phyloP scores from a whole-genome alignment of 2,329 filamentous ascomycete species.

The Eutypa lata region DNA sequence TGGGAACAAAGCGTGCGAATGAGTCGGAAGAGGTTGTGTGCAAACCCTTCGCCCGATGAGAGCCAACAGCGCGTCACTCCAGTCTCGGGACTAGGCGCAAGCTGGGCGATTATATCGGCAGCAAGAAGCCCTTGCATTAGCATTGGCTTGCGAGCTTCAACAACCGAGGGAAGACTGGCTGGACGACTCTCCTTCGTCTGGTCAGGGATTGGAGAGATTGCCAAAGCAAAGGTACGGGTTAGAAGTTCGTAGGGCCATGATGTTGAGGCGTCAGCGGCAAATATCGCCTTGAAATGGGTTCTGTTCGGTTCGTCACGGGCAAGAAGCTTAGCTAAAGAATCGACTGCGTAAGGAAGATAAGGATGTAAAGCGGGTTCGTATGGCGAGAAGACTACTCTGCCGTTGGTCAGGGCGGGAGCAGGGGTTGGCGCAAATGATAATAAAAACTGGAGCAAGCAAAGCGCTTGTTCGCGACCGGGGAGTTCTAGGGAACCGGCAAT shows the following conservation, averaged over 20 bases:
- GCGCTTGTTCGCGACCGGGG: constrained; percentile 80
- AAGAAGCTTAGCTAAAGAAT: constrained; percentile 85
- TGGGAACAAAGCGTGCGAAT: constrained; percentile 68
- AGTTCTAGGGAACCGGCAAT: constrained; percentile 77
- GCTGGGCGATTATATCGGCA: constrained; percentile 79
- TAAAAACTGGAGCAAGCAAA: constrained; percentile 83
- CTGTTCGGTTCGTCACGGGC: constrained; percentile 93
- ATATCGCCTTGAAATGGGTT: constrained; percentile 77
- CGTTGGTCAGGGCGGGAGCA: constrained; percentile 54
- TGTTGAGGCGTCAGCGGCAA: constrained; percentile 66
- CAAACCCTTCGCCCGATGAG: constrained; percentile 78
- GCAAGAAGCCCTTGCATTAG: constrained; percentile 90
- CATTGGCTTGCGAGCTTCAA: constrained; percentile 82
- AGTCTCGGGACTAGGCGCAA: constrained; percentile 69
- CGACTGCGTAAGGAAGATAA: constrained; percentile 86
- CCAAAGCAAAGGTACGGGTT: constrained; percentile 81
- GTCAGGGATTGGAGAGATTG: constrained; percentile 81
- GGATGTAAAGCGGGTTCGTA: constrained; percentile 81
- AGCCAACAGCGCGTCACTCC: constrained; percentile 78
- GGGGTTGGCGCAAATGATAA: constrained; percentile 85
- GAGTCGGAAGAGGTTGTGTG: constrained; percentile 73
- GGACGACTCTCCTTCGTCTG: constrained; percentile 51
- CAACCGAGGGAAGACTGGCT: constrained; percentile 59
- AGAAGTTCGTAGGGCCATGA: constrained; percentile 72
- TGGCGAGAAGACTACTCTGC: constrained; percentile 69